phyloP scores from a whole-genome alignment of 345 rosid genomes.

The Dipteronia sinensis region DNA sequence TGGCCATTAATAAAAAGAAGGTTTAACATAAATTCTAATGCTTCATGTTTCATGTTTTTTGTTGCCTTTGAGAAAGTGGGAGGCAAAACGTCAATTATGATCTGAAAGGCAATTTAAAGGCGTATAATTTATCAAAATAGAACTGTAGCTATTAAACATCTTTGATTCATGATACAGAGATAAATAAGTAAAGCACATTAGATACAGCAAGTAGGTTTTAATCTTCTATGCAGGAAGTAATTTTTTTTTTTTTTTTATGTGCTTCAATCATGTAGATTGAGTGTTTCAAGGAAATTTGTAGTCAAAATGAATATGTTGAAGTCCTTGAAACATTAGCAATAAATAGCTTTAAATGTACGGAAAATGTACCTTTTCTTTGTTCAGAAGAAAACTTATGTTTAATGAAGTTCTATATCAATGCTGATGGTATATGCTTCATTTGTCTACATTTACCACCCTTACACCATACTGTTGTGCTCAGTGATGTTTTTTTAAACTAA shows the following conservation, averaged over 20 bases:
- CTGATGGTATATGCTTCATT: background rate
- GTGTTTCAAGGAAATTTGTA: background rate
- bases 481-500: background rate
- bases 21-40: background rate
- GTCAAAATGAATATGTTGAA: background rate
- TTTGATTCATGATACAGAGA: background rate
- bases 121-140: too few relatives aligned
- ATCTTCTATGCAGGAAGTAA: background rate
- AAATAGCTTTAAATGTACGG: background rate
- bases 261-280: background rate
- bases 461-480: background rate
- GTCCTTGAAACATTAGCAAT: background rate
- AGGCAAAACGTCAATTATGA: too few relatives aligned
- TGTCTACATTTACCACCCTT: background rate
- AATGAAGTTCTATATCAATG: background rate
- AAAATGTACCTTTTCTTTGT: background rate
- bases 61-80: background rate
- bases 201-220: background rate
- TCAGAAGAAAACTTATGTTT: background rate
- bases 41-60: background rate
- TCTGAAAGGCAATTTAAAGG: too few relatives aligned
- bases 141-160: too few relatives aligned
- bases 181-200: too few relatives aligned
- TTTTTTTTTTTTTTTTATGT: background rate
- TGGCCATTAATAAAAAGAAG: background rate